Evolutionary conservation across 768 basidiomycete genomes (phyloP).

Genomic region (Mycena indigotica): DNA sequence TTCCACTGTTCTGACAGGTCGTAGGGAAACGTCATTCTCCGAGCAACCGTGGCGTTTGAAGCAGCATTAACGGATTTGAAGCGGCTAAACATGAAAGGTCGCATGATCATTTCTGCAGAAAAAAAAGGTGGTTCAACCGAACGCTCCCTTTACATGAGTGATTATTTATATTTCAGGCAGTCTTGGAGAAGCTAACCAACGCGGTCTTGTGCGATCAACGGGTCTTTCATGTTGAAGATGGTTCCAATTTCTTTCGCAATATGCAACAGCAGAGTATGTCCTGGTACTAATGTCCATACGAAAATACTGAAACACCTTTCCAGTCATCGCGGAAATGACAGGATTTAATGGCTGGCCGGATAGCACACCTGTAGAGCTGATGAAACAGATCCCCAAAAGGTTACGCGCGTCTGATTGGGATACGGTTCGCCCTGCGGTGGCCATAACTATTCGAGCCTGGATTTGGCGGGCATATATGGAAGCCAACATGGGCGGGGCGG

Average conservation of each 20-base stretch:
- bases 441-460: constrained; percentile 15
- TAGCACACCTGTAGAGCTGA: constrained; percentile 34
- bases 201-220: not conserved
- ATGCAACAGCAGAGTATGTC: constrained; percentile 40
- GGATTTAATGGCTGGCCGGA: constrained; percentile 36
- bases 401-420: constrained; percentile 31
- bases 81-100: not conserved
- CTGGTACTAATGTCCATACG: not conserved
- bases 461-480: constrained; percentile 14
- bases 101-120: not conserved
- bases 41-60: not conserved
- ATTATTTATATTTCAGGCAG: not conserved
- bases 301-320: not conserved
- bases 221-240: not conserved
- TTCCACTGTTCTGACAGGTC: not conserved
- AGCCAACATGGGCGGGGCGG: constrained; percentile 1
- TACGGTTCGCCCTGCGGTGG: constrained; percentile 11
- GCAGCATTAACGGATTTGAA: not conserved
- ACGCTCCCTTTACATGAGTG: not conserved
- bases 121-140: not conserved
- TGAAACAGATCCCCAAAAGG: constrained; percentile 34
- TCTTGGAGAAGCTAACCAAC: not conserved
- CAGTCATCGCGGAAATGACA: constrained; percentile 36
- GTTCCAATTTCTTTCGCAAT: constrained; percentile 34
- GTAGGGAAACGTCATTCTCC: not conserved